Conservation (phyloP, 164 flowering plant species). For the Brasenia schreberi region DNA sequence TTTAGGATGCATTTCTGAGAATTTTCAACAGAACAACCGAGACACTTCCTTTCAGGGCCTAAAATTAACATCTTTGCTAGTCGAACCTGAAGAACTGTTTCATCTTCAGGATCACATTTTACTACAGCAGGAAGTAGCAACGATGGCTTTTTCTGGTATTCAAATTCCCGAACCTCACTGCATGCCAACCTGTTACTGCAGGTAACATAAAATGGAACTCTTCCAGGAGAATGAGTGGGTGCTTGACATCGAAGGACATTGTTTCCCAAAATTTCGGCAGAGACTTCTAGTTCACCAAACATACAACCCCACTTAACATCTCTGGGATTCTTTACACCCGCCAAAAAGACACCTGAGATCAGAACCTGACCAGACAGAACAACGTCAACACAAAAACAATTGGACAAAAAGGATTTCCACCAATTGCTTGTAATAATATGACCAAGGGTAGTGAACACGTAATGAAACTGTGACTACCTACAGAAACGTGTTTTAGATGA, state of each 20-base stretch:
- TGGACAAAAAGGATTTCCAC: background rate
- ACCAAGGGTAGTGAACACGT: background rate
- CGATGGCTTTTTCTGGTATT: conserved; percentile 32
- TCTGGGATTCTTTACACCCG: conserved; percentile 13
- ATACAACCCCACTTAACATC: conserved; percentile 55
- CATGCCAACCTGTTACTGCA: conserved; percentile 62
- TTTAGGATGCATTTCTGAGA: conserved; percentile 37
- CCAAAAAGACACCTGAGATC: conserved; percentile 45
- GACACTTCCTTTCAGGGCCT: conserved; percentile 19
- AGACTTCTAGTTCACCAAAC: conserved; percentile 77
- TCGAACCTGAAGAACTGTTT: conserved; percentile 34
- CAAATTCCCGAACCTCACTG: conserved; percentile 75
- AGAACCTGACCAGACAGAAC: conserved; percentile 30
- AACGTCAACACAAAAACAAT: background rate
- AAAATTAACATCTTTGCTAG: conserved; percentile 26
- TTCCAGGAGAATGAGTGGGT: conserved; percentile 47
- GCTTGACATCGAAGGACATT: conserved; percentile 47
- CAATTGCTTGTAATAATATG: background rate
- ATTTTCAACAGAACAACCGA: conserved; percentile 25
- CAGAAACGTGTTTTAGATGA: background rate
- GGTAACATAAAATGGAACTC: conserved; percentile 64
- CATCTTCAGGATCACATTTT: conserved; percentile 25
- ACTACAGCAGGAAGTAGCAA: conserved; percentile 7
- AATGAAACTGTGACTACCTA: background rate
- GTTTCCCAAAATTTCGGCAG: conserved; percentile 39